Evolutionary conservation across 2,329 filamentous ascomycete genomes (phyloP).

Genomic region (Chrysosporium keratinophilum): DNA sequence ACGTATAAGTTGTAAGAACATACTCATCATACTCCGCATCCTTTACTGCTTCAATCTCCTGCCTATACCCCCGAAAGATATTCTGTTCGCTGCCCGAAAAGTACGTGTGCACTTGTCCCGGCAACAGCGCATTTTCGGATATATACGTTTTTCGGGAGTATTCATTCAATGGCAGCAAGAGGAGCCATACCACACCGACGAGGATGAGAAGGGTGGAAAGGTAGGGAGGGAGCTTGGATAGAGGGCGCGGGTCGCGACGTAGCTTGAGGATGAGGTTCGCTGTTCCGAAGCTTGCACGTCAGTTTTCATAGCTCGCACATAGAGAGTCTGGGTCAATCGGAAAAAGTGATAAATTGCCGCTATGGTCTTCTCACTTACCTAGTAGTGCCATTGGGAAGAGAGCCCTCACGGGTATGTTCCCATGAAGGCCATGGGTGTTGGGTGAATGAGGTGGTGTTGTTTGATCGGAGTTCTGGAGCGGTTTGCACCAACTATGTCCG

Average conservation of each 20-base stretch:
- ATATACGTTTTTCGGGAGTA: conserved; percentile 93
- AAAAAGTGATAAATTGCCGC: background rate
- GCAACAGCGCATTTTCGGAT: conserved; percentile 90
- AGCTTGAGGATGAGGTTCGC: conserved; percentile 41
- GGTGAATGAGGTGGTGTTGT: conserved; percentile 1
- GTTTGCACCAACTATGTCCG: background rate
- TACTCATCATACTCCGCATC: conserved; percentile 29
- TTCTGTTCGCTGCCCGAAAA: conserved; percentile 95
- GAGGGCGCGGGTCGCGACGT: conserved; percentile 68
- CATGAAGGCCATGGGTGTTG: conserved; percentile 16
- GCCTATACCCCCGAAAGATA: conserved; percentile 78
- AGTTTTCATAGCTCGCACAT: background rate
- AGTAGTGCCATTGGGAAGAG: conserved; percentile 31
- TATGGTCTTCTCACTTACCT: conserved; percentile 25
- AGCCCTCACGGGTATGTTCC: conserved; percentile 22
- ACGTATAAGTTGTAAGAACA: conserved; percentile 2
- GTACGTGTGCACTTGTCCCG: conserved; percentile 95
- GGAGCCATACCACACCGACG: conserved; percentile 78
- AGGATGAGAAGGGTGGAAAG: conserved; percentile 75
- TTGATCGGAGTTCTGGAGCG: background rate
- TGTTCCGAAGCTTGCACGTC: conserved; percentile 10
- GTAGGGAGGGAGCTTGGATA: conserved; percentile 65
- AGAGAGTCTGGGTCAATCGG: background rate
- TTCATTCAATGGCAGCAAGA: conserved; percentile 77
- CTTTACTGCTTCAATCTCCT: conserved; percentile 58